phyloP scores from a whole-genome alignment of 345 rosid species.

The Eutrema heterophyllum region DNA sequence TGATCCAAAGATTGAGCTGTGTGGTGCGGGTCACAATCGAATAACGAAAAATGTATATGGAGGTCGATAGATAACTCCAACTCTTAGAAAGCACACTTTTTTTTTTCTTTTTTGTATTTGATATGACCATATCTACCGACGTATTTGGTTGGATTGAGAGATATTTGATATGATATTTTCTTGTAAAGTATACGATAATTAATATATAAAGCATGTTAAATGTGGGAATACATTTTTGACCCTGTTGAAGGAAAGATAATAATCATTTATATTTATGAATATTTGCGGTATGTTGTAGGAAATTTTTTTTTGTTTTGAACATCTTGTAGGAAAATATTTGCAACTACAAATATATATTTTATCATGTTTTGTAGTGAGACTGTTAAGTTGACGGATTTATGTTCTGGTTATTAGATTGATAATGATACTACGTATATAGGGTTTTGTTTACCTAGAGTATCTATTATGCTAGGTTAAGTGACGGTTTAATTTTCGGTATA shows the following conservation, averaged over 20 bases:
- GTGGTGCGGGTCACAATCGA: conserved; percentile 22
- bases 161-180: conserved; percentile 10
- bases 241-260: not conserved
- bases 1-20: conserved; percentile 13
- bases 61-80: conserved; percentile 32
- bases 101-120: conserved; percentile 7
- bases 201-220: conserved; percentile 8
- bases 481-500: not conserved
- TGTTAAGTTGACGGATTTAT: not conserved
- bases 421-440: not conserved
- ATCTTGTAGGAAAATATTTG: not conserved
- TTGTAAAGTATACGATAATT: conserved; percentile 12
- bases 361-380: not conserved
- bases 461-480: not conserved
- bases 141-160: not conserved
- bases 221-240: conserved; percentile 7
- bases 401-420: not conserved
- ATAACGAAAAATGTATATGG: conserved; percentile 28
- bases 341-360: not conserved
- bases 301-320: too few species aligned
- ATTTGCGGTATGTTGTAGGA: not conserved
- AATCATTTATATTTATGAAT: not conserved
- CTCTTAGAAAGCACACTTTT: not conserved
- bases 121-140: conserved; percentile 25
- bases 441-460: not conserved